Percentiles rank a stretch among this genome's conserved stretches.
Conservation (phyloP, 257 asterid species). For the Solanum chilense region DNA sequence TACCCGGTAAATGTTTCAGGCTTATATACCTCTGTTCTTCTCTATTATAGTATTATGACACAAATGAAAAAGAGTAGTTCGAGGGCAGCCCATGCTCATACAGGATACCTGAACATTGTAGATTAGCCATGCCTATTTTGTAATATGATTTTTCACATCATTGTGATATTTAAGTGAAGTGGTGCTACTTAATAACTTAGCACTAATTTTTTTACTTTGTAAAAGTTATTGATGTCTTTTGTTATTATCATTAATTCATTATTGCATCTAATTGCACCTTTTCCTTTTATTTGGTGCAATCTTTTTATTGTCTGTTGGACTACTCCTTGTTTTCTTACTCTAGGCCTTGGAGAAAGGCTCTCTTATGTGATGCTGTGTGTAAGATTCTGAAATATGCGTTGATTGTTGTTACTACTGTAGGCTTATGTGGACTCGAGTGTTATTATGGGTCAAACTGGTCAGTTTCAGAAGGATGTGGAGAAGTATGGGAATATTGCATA, state of each 20-base stretch:
- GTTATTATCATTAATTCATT: background rate
- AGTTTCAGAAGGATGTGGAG: constrained; percentile 74
- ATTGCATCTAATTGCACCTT: background rate
- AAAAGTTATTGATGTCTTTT: background rate
- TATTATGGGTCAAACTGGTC: constrained; percentile 92
- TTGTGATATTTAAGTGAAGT: background rate
- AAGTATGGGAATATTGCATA: constrained; percentile 80
- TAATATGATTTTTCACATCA: background rate
- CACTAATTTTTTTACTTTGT: background rate
- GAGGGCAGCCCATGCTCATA: background rate
- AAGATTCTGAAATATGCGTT: background rate
- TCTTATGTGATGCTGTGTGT: background rate
- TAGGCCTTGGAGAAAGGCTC: background rate
- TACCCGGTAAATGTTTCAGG: constrained; percentile 58
- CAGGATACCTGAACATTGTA: background rate
- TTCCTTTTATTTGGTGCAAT: background rate
- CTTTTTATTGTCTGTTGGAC: background rate
- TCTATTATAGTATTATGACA: background rate
- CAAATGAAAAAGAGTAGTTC: background rate
- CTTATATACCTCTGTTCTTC: background rate
- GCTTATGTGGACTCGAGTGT: constrained; percentile 97
- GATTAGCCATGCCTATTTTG: background rate
- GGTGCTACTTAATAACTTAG: background rate
- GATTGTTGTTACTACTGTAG: constrained; percentile 19
- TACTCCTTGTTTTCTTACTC: background rate